phyloP scores from a whole-genome alignment of 1,284 basidiomycete genomes.

The Moesziomyces aphidis region DNA sequence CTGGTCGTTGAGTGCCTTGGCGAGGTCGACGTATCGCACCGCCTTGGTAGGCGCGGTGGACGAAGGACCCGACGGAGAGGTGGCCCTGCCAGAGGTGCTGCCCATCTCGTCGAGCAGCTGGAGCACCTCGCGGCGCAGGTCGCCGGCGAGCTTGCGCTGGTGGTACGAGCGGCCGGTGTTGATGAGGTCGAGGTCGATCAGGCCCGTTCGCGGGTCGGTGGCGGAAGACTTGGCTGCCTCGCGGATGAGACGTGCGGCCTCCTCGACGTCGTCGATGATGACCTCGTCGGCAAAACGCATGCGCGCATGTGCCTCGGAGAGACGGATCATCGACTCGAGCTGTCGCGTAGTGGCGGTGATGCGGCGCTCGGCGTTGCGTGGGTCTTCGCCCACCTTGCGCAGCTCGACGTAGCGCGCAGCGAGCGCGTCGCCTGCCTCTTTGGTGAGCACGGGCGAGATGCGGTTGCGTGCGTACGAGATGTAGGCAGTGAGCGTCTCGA shows the following conservation, averaged over 20 bases:
- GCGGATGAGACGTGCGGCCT: constrained; percentile 91
- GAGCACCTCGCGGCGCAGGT: constrained; percentile 62
- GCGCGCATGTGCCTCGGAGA: constrained; percentile 93
- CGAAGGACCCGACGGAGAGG: constrained; percentile 36
- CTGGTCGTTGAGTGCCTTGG: constrained; percentile 61
- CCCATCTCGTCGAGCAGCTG: constrained; percentile 57
- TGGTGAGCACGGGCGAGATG: constrained; percentile 88
- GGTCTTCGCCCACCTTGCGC: constrained; percentile 85
- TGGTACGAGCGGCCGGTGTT: constrained; percentile 91
- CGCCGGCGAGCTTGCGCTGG: constrained; percentile 73
- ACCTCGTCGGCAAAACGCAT: constrained; percentile 91
- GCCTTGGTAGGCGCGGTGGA: constrained; percentile 43
- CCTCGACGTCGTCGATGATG: constrained; percentile 85
- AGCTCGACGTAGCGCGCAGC: constrained; percentile 91
- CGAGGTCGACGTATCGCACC: constrained; percentile 61
- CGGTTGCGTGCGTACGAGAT: constrained; percentile 93
- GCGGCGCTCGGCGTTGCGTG: constrained; percentile 82
- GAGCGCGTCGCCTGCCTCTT: constrained; percentile 85
- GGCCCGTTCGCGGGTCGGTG: constrained; percentile 87
- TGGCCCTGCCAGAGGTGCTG: constrained; percentile 33
- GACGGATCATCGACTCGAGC: constrained; percentile 96
- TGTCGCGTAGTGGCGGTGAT: constrained; percentile 98
- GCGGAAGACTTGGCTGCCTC: constrained; percentile 87
- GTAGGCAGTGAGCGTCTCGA: constrained; percentile 90
- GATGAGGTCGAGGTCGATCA: constrained; percentile 95